These are phyloP conservation scores for Rhododendron williamsianum DNA, from an alignment of 148 eudicot genomes.

Conservation along the genomic window DNA sequence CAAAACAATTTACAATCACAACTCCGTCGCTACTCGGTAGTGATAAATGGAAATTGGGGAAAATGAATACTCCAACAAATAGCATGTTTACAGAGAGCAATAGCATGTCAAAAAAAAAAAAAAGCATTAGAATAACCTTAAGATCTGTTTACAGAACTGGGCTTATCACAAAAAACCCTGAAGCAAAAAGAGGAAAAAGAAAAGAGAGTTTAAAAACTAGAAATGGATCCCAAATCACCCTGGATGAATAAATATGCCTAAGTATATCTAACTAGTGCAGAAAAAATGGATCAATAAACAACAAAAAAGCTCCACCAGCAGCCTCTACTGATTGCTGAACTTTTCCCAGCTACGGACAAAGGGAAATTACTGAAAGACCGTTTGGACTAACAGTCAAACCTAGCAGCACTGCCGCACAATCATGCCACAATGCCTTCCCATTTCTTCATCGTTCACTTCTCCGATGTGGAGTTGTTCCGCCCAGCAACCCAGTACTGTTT, in stretches of 20 bases:
- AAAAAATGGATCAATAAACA: neutral
- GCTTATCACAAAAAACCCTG: neutral
- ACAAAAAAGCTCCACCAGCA: neutral
- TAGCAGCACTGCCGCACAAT: neutral
- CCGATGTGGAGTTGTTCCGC: constrained; percentile 24
- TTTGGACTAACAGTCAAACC: neutral
- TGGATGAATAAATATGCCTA: neutral
- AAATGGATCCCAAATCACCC: neutral
- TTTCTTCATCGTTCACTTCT: neutral
- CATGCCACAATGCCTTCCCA: constrained; percentile 2
- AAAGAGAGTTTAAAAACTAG: neutral
- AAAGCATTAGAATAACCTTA: neutral
- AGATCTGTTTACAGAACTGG: neutral
- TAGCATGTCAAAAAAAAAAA: neutral
- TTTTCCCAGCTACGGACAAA: neutral
- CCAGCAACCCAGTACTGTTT: constrained; percentile 43
- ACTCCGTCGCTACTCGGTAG: neutral
- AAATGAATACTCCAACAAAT: neutral
- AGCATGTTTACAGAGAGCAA: no score
- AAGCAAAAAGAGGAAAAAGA: neutral
- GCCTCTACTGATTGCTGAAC: neutral
- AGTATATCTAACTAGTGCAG: neutral
- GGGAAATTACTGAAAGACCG: neutral
- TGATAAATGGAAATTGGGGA: neutral
- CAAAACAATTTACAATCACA: neutral